Percentiles rank a stretch among this genome's conserved stretches.
Evolutionary conservation across 495 filamentous ascomycete species (phyloP).

Genomic region (Podospora pseudopauciseta): DNA sequence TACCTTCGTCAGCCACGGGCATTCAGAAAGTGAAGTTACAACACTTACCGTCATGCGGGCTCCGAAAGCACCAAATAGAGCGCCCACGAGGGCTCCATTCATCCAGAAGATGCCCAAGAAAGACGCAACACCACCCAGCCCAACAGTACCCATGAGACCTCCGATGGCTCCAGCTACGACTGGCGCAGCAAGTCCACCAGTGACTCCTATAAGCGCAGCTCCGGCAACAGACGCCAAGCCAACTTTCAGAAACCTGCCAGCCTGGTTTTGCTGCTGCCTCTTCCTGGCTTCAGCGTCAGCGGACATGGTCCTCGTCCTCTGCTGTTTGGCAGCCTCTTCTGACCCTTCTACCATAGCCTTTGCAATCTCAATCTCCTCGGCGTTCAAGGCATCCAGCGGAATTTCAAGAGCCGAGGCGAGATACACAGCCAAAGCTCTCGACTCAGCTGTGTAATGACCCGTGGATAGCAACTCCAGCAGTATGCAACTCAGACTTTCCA

Average conservation of each 20-base stretch:
- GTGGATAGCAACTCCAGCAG: conserved; percentile 66
- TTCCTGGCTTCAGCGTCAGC: conserved; percentile 66
- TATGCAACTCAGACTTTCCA: conserved; percentile 54
- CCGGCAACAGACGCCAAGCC: conserved; percentile 83
- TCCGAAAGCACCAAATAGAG: conserved; percentile 84
- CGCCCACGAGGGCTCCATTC: conserved; percentile 76
- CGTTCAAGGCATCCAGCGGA: conserved; percentile 54
- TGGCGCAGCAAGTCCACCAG: conserved; percentile 82
- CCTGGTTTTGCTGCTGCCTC: conserved; percentile 59
- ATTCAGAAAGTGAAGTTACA: neutral
- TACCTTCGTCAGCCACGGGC: conserved; percentile 7
- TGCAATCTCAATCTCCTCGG: conserved; percentile 69
- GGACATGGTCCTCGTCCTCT: conserved; percentile 52
- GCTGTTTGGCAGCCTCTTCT: conserved; percentile 25
- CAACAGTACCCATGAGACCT: conserved; percentile 79
- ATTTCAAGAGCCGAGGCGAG: conserved; percentile 62
- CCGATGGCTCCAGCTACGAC: conserved; percentile 85
- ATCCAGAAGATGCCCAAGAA: conserved; percentile 80
- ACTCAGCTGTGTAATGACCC: conserved; percentile 69
- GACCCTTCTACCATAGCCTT: conserved; percentile 59
- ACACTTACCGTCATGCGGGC: conserved; percentile 69
- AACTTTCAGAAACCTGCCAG: conserved; percentile 74
- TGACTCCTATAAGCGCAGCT: conserved; percentile 80
- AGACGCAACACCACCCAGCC: conserved; percentile 76
- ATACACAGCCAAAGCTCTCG: conserved; percentile 63